These are phyloP conservation scores for Aspergillus ibericus DNA, from an alignment of 2,329 filamentous ascomycete species.

Conservation along the genomic window DNA sequence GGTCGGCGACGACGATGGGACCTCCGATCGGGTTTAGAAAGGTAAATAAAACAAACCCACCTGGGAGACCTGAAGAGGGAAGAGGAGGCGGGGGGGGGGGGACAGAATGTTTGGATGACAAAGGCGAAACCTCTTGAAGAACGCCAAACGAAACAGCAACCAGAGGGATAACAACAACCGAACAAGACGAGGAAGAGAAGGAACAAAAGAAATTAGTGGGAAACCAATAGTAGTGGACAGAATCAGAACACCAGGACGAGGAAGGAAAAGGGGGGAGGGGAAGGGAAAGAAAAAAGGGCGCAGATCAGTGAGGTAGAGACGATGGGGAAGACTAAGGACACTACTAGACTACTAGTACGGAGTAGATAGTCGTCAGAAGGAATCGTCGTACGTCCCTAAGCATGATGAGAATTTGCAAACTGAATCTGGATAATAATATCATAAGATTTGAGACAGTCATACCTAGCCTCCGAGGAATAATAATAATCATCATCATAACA, in stretches of 20 bases:
- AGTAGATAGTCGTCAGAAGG: too few species aligned
- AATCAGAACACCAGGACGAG: constrained; percentile 9
- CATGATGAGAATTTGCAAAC: background rate
- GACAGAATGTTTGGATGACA: constrained; percentile 3
- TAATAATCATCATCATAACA: background rate
- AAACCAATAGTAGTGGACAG: constrained; percentile 10
- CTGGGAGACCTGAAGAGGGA: background rate
- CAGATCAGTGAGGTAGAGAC: background rate
- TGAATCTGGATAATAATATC: background rate
- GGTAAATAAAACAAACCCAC: constrained; percentile 3
- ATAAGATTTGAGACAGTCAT: background rate
- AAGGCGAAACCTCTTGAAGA: background rate
- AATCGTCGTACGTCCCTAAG: background rate
- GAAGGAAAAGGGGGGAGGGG: background rate
- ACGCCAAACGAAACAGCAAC: background rate
- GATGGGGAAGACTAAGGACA: background rate
- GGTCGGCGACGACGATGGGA: background rate
- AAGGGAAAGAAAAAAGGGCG: constrained; percentile 1
- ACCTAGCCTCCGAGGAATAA: background rate
- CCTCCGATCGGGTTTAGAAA: background rate
- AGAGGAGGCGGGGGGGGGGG: background rate
- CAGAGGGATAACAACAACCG: constrained; percentile 1
- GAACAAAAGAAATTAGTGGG: constrained; percentile 6
- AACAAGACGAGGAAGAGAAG: constrained; percentile 1
- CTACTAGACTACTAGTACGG: background rate